Evolutionary conservation across 2,329 filamentous ascomycete species (phyloP).

Genomic region (Thyridium curvatum): DNA sequence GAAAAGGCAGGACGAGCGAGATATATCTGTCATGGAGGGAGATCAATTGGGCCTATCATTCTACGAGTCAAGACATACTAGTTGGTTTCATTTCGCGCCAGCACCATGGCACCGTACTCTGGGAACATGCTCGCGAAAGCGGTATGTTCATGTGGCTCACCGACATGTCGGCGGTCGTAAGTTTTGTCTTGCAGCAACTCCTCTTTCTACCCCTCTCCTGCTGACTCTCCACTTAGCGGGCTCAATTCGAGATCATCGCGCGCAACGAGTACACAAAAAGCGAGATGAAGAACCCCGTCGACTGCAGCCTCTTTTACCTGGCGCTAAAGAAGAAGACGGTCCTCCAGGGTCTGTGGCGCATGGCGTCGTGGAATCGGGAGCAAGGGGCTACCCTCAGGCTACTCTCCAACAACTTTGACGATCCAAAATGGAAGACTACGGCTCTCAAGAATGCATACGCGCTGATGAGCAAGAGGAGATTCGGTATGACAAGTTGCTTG

Average conservation of each 20-base stretch:
- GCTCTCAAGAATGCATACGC: constrained; percentile 97
- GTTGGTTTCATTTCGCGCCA: constrained; percentile 76
- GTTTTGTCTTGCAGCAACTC: constrained; percentile 17
- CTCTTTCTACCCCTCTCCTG: neutral
- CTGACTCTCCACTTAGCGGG: constrained; percentile 36
- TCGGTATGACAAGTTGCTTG: constrained; percentile 46
- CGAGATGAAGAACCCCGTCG: constrained; percentile 81
- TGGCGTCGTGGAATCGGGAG: constrained; percentile 84
- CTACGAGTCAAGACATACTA: constrained; percentile 81
- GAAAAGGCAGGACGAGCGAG: constrained; percentile 57
- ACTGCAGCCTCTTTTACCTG: constrained; percentile 87
- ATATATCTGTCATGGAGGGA: constrained; percentile 69
- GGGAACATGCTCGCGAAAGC: constrained; percentile 78
- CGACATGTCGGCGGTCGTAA: constrained; percentile 68
- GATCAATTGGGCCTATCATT: constrained; percentile 82
- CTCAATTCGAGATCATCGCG: constrained; percentile 84
- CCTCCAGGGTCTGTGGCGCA: constrained; percentile 87
- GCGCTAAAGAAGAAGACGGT: constrained; percentile 88
- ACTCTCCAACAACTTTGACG: constrained; percentile 83
- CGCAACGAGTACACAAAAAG: constrained; percentile 88
- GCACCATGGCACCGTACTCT: constrained; percentile 72
- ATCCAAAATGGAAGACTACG: constrained; percentile 79
- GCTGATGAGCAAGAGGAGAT: constrained; percentile 81
- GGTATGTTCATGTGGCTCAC: constrained; percentile 95
- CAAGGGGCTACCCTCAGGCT: constrained; percentile 74